phyloP scores from a whole-genome alignment of 331 rosid species.

The Malus hybrid region DNA sequence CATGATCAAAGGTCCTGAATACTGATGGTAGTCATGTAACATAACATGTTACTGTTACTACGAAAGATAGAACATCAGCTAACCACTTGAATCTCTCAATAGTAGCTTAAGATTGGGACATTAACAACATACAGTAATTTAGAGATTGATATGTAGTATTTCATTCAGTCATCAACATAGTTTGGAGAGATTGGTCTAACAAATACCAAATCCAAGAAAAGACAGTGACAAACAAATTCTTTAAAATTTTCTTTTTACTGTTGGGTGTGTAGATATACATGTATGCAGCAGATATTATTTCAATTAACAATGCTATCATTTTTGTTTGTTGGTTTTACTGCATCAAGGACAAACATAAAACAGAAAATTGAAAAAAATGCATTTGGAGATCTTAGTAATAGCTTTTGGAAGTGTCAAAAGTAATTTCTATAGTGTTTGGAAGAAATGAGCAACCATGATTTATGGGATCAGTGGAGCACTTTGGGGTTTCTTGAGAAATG shows the following conservation, averaged over 20 bases:
- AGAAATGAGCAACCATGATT: background rate
- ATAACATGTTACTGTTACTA: background rate
- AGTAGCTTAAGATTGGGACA: background rate
- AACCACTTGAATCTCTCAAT: too few relatives aligned
- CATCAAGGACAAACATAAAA: background rate
- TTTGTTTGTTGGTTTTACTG: background rate
- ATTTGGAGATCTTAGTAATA: background rate
- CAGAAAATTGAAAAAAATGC: background rate
- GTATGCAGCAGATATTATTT: background rate
- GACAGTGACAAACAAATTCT: background rate
- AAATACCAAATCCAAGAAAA: background rate
- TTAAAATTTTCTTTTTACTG: background rate
- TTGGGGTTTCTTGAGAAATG: background rate
- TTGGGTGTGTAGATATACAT: background rate
- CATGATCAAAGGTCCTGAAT: background rate
- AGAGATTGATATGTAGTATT: background rate
- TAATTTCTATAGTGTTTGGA: background rate
- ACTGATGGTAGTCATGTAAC: background rate
- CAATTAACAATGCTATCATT: background rate
- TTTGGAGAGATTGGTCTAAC: background rate
- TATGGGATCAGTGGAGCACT: background rate
- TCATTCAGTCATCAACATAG: background rate
- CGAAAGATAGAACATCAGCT: background rate
- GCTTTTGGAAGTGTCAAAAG: background rate
- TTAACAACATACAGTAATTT: background rate